These are phyloP conservation scores for Plasmodium fragile DNA, from an alignment of 169 alveolate species.

Conservation along the genomic window DNA sequence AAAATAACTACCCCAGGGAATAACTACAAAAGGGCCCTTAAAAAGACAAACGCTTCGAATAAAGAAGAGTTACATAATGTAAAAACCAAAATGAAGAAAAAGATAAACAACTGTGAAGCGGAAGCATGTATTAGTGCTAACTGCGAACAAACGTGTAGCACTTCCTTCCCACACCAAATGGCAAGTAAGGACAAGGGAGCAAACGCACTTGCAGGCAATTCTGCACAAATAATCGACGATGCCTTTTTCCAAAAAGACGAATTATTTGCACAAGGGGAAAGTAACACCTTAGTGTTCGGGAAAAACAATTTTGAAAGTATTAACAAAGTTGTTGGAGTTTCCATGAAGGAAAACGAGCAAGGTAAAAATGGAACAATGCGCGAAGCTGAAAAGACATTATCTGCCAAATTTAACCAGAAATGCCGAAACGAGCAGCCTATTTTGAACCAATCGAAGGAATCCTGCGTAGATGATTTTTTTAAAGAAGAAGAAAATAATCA, in stretches of 20 bases:
- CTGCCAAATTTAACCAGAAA: neutral
- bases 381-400: neutral
- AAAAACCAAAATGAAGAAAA: conserved; percentile 17
- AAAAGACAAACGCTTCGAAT: neutral
- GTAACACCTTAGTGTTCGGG: conserved; percentile 43
- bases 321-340: conserved; percentile 24
- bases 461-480: conserved; percentile 26
- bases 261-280: neutral
- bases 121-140: neutral
- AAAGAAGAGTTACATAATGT: neutral
- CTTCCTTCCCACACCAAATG: neutral
- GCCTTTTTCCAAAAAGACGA: conserved; percentile 5
- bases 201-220: neutral
- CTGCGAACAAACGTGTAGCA: neutral
- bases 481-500: conserved; percentile 1
- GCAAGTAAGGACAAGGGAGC: neutral
- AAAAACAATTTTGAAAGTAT: conserved; percentile 33
- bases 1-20: neutral
- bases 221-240: neutral
- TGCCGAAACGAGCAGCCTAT: neutral
- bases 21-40: neutral
- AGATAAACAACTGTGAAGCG: neutral
- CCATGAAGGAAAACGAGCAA: neutral
- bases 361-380: conserved; percentile 5
- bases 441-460: neutral